Base-by-base conservation (phyloP, 305 asterid species). In the Fraxinus velutina region DNA sequence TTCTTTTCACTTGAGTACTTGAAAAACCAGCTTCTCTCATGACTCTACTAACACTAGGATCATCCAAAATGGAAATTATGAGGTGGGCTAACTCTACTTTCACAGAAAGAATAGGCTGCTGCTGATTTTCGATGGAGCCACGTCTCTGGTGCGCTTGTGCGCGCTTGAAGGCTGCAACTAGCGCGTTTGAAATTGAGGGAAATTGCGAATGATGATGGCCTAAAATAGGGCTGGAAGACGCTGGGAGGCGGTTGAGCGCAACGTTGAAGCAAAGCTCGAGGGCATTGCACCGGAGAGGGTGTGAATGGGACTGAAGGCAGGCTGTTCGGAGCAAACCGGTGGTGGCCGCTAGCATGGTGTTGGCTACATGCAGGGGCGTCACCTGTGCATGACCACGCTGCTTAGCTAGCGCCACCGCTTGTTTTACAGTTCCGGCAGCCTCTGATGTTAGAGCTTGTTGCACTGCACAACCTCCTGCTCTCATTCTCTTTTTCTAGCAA, bases 21-120 rank as follows among this genome's bases (percentile, higher is more conserved):
- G 92, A 91, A 78, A 96, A 96, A 0, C 99, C 97, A n/a, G 99
- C 99, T 77, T 96, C 99, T 37, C 92, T 85, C 99, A 96, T 96
- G 75, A 94, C 98, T 72, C 99, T 86, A 80, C 99, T 96, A 0
- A 96, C 99, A 83, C 98, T 93, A 6, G 99, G 99, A 62, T 96
- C 99, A 80, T 96, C 98, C 4, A 96, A 24, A 9, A 96, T 96
- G 32, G 99, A 96, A 2, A 96, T 80, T 47, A 96, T 85, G 29
- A 96, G 96, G 89, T 92, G 97, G 57, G 94, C 92, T 37, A 95
- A 83, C 88, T 95, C 99, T 80, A 96, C 88, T 73, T 92, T 92
- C 1, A 90, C 92, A 3, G 96, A 88, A 24, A 92, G 80, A 39
- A 93, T 81, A 0, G 96, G 88, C 77, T 87, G 96, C 77, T 90